phyloP scores from a whole-genome alignment of 2,329 filamentous ascomycete species.

The Aureobasidium melanogenum region DNA sequence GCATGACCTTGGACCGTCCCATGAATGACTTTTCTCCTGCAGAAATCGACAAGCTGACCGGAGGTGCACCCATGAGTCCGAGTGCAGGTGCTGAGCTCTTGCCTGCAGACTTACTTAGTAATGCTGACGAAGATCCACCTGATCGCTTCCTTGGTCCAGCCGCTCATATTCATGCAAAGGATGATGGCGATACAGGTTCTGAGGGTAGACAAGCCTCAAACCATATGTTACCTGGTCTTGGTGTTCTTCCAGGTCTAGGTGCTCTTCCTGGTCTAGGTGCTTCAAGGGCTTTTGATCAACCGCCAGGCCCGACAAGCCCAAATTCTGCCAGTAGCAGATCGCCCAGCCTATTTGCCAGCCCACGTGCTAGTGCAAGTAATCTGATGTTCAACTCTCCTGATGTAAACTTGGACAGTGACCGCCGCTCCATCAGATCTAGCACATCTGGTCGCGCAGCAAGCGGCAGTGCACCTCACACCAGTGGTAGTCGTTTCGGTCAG shows the following conservation, averaged over 20 bases:
- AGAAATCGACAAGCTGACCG: slow-evolving; percentile 52
- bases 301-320: slow-evolving; percentile 34
- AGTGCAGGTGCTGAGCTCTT: slow-evolving; percentile 61
- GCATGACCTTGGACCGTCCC: slow-evolving; percentile 44
- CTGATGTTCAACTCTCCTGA: slow-evolving; percentile 40
- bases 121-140: slow-evolving; percentile 21
- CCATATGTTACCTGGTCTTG: slow-evolving; percentile 25
- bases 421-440: slow-evolving; percentile 39
- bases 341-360: slow-evolving; percentile 39
- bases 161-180: slow-evolving; percentile 12
- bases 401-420: slow-evolving; percentile 34
- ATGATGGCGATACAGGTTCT: slow-evolving; percentile 21
- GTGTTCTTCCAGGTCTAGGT: slow-evolving; percentile 30
- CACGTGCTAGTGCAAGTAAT: slow-evolving; percentile 37
- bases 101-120: slow-evolving; percentile 52
- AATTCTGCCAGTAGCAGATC: slow-evolving; percentile 34
- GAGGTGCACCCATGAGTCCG: slow-evolving; percentile 65
- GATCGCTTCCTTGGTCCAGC: slow-evolving; percentile 6
- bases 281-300: slow-evolving; percentile 14
- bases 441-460: slow-evolving; percentile 40
- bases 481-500: slow-evolving; percentile 46
- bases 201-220: slow-evolving; percentile 14
- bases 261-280: slow-evolving; percentile 25
- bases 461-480: slow-evolving; percentile 25
- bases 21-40: slow-evolving; percentile 49